Conservation (phyloP, 2,329 filamentous ascomycete genomes). For the Didymella pomorum region DNA sequence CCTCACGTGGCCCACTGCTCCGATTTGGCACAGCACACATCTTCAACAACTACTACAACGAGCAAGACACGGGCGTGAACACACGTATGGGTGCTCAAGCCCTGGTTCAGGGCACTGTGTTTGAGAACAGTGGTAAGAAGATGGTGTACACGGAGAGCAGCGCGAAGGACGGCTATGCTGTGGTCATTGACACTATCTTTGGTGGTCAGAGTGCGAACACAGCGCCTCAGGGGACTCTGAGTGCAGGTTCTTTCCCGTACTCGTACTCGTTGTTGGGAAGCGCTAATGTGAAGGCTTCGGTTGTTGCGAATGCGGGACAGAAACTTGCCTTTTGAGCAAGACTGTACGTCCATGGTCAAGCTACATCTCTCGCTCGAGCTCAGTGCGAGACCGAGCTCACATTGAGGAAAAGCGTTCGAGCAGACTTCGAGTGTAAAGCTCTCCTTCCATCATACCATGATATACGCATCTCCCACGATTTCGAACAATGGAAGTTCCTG, state of each 20-base stretch:
- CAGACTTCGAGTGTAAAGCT: too few relatives aligned
- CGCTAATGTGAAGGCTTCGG: constrained; percentile 55
- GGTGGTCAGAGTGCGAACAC: constrained; percentile 55
- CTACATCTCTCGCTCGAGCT: too few relatives aligned
- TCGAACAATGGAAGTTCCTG: too few relatives aligned
- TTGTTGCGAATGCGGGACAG: constrained; percentile 45
- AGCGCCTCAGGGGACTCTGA: constrained; percentile 60
- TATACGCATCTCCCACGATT: too few relatives aligned
- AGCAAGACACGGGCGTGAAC: constrained; percentile 44
- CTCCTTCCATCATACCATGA: too few relatives aligned
- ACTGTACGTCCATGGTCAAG: too few relatives aligned
- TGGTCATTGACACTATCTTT: constrained; percentile 55
- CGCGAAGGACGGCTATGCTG: constrained; percentile 53
- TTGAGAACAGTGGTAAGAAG: constrained; percentile 66
- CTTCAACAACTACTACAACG: constrained; percentile 59
- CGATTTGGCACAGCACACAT: constrained; percentile 71
- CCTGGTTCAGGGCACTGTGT: constrained; percentile 55
- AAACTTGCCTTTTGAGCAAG: constrained; percentile 24
- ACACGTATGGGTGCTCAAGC: constrained; percentile 53
- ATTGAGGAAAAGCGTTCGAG: too few relatives aligned
- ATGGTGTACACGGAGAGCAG: constrained; percentile 63
- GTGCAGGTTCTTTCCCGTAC: constrained; percentile 57
- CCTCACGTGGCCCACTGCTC: constrained; percentile 67
- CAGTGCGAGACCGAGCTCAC: too few relatives aligned
- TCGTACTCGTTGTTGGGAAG: constrained; percentile 61